Evolutionary conservation across 2,329 filamentous ascomycete species (phyloP).

Genomic region (Aspergillus brunneoviolaceus): DNA sequence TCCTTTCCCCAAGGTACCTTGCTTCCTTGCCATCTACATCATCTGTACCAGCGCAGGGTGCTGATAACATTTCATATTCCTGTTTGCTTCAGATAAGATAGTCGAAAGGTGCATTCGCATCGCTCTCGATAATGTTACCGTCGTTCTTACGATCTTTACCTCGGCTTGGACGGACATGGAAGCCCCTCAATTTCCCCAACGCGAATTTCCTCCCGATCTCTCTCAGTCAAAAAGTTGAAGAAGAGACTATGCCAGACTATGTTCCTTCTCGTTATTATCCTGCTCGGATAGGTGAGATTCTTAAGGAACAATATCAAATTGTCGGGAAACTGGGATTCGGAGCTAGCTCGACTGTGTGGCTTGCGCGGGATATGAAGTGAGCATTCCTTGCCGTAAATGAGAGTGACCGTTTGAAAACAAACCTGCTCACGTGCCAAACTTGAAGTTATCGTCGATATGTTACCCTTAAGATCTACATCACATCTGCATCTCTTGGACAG

Average conservation of each 20-base stretch:
- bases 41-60: no score
- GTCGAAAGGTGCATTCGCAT: no score
- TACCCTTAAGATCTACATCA: slow-evolving; percentile 31
- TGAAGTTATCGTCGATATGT: slow-evolving; percentile 30
- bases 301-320: slow-evolving; percentile 34
- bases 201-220: slow-evolving; percentile 27
- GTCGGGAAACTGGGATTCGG: slow-evolving; percentile 40
- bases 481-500: slow-evolving; percentile 28
- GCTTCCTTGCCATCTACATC: no score
- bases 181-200: slow-evolving; percentile 34
- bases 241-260: slow-evolving; percentile 32
- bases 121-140: slow-evolving; percentile 5
- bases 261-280: slow-evolving; percentile 30
- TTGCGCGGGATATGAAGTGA: slow-evolving; percentile 37
- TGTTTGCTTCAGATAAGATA: no score
- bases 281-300: slow-evolving; percentile 29
- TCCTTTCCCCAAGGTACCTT: no score
- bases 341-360: slow-evolving; percentile 37
- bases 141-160: slow-evolving; percentile 26
- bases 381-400: background rate
- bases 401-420: background rate
- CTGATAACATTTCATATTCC: no score
- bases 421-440: background rate
- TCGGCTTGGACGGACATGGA: slow-evolving; percentile 28
- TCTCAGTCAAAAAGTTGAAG: slow-evolving; percentile 28